phyloP scores from a whole-genome alignment of 176 grass and related monocot species.

The Carex parvula region DNA sequence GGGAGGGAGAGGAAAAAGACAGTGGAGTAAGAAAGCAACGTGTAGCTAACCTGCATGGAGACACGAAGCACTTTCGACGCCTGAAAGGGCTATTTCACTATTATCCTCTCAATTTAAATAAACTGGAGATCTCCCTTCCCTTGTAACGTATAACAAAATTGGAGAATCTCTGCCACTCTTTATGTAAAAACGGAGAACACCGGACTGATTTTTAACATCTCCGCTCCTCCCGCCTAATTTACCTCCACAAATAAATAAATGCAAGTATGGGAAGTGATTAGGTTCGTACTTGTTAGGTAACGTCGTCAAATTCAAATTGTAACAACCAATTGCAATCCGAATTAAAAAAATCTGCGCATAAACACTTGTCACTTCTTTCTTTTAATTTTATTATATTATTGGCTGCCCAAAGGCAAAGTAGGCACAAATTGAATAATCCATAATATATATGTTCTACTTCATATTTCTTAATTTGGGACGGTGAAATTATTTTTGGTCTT shows the following conservation, averaged over 20 bases:
- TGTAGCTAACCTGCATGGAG: slow-evolving; percentile 29
- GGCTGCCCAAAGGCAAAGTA: neutral
- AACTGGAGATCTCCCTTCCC: neutral
- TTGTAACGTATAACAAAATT: neutral
- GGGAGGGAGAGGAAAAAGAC: slow-evolving; percentile 10
- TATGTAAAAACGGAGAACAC: neutral
- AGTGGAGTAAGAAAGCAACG: slow-evolving; percentile 4
- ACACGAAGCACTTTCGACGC: slow-evolving; percentile 8
- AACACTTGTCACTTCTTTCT: neutral
- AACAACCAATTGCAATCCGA: neutral
- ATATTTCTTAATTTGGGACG: too few relatives aligned
- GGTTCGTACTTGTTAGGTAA: neutral
- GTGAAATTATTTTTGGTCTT: too few relatives aligned
- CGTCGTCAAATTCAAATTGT: slow-evolving; percentile 8
- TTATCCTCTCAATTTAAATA: neutral
- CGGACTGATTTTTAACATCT: neutral
- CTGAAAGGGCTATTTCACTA: neutral
- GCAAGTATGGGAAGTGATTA: neutral
- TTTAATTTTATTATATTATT: neutral
- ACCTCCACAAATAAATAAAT: slow-evolving; percentile 14
- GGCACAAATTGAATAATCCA: neutral
- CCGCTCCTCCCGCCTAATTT: slow-evolving; percentile 13
- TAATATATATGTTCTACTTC: too few relatives aligned
- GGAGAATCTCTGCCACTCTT: neutral
- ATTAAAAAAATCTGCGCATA: neutral